Evolutionary conservation across 2,329 filamentous ascomycete species (phyloP).

Genomic region (Passalora sequoiae): DNA sequence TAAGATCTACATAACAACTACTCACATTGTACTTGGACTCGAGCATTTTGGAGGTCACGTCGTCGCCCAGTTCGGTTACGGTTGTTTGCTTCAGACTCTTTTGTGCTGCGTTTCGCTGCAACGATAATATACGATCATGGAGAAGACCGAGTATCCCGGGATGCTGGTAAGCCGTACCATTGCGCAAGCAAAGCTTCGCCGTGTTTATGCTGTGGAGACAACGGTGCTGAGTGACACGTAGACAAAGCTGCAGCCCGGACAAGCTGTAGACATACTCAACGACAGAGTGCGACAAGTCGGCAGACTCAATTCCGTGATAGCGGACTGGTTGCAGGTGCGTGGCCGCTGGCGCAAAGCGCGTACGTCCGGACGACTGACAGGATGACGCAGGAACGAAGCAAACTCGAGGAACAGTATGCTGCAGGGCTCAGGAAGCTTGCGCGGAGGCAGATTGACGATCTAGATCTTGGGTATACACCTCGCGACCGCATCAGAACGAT

Average conservation of each 20-base stretch:
- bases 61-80: too few species aligned
- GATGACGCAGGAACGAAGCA: constrained; percentile 71
- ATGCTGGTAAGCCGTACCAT: constrained; percentile 69
- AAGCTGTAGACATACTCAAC: constrained; percentile 75
- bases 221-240: constrained; percentile 38
- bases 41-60: too few species aligned
- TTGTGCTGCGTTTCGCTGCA: too few species aligned
- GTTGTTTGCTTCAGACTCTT: too few species aligned
- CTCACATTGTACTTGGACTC: too few species aligned
- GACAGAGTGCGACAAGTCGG: constrained; percentile 84
- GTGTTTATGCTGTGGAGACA: constrained; percentile 18
- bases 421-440: constrained; percentile 74
- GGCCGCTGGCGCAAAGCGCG: constrained; percentile 5
- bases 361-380: constrained; percentile 9
- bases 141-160: constrained; percentile 84
- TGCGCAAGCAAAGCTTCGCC: constrained; percentile 1
- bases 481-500: too few species aligned
- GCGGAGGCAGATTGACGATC: constrained; percentile 51
- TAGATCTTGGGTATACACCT: constrained; percentile 71
- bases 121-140: too few species aligned
- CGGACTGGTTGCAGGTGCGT: constrained; percentile 90
- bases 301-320: constrained; percentile 82
- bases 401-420: constrained; percentile 85
- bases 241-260: constrained; percentile 73
- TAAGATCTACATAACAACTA: too few species aligned